These are phyloP conservation scores for Carallia pectinifolia DNA, from an alignment of 345 rosid genomes.

Conservation along the genomic window DNA sequence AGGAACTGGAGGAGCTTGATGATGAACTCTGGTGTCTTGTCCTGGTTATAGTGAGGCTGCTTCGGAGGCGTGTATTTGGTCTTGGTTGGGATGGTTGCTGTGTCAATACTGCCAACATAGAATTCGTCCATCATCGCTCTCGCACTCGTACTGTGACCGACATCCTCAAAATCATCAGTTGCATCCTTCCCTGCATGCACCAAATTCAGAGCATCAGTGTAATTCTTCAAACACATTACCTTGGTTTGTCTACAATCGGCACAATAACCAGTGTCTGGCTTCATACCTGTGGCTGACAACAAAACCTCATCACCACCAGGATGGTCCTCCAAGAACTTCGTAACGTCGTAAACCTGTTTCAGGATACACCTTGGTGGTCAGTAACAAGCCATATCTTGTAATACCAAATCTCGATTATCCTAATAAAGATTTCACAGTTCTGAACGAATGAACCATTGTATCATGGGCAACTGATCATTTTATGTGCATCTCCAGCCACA, in stretches of 20 bases:
- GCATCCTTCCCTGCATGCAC: constrained; percentile 76
- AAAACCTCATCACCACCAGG: constrained; percentile 35
- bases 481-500: too few species aligned
- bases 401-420: background rate
- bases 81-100: constrained; percentile 59
- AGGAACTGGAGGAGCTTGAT: constrained; percentile 82
- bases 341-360: constrained; percentile 24
- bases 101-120: constrained; percentile 67
- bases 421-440: background rate
- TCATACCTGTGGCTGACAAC: constrained; percentile 30
- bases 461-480: too few species aligned
- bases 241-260: background rate
- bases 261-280: background rate
- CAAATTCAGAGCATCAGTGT: constrained; percentile 2
- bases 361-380: background rate
- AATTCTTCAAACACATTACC: background rate
- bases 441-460: too few species aligned
- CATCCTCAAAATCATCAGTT: constrained; percentile 89
- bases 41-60: constrained; percentile 71
- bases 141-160: constrained; percentile 83
- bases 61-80: constrained; percentile 56
- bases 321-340: constrained; percentile 33
- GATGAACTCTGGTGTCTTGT: constrained; percentile 67
- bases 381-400: too few species aligned
- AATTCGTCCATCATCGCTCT: constrained; percentile 82